Evolutionary conservation across 306 rosid species (phyloP).

Genomic region (Prinsepia uniflora): DNA sequence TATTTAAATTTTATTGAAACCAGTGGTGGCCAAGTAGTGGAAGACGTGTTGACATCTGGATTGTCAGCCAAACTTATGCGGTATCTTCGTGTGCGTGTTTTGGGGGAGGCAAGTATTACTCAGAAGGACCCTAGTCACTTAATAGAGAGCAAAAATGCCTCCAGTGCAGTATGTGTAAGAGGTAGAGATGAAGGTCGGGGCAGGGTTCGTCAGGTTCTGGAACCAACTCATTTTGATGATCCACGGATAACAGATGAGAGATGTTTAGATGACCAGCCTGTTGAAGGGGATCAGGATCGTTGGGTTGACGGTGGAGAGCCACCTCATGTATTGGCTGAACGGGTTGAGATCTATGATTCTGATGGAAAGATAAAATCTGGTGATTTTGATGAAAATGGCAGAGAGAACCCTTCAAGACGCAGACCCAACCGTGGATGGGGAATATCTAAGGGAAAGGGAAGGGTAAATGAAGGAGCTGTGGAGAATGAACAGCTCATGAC

Average conservation of each 20-base stretch:
- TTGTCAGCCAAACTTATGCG: slow-evolving; percentile 96
- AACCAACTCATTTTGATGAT: slow-evolving; percentile 69
- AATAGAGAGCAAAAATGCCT: slow-evolving; percentile 56
- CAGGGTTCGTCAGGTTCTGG: slow-evolving; percentile 69
- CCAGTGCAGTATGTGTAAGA: slow-evolving; percentile 40
- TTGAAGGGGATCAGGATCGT: slow-evolving; percentile 55
- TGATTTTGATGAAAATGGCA: slow-evolving; percentile 69
- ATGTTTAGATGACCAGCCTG: slow-evolving; percentile 54
- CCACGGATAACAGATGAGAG: slow-evolving; percentile 56
- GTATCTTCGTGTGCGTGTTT: slow-evolving; percentile 75
- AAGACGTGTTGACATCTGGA: slow-evolving; percentile 90
- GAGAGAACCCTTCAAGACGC: slow-evolving; percentile 79
- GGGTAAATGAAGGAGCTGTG: slow-evolving; percentile 56
- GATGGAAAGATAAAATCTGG: slow-evolving; percentile 65
- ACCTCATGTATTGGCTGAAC: slow-evolving; percentile 50
- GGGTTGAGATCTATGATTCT: slow-evolving; percentile 34
- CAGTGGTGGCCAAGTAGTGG: slow-evolving; percentile 79
- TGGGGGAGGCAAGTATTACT: slow-evolving; percentile 70
- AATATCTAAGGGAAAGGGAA: slow-evolving; percentile 77
- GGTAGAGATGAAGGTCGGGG: slow-evolving; percentile 77
- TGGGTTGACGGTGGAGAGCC: slow-evolving; percentile 58
- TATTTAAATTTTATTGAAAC: slow-evolving; percentile 16
- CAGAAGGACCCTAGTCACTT: slow-evolving; percentile 71
- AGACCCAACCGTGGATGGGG: slow-evolving; percentile 64
- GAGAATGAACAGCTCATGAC: slow-evolving; percentile 64